Base-by-base conservation (phyloP, 1,284 basidiomycete species). In the Cutaneotrichosporon cyanovorans region DNA sequence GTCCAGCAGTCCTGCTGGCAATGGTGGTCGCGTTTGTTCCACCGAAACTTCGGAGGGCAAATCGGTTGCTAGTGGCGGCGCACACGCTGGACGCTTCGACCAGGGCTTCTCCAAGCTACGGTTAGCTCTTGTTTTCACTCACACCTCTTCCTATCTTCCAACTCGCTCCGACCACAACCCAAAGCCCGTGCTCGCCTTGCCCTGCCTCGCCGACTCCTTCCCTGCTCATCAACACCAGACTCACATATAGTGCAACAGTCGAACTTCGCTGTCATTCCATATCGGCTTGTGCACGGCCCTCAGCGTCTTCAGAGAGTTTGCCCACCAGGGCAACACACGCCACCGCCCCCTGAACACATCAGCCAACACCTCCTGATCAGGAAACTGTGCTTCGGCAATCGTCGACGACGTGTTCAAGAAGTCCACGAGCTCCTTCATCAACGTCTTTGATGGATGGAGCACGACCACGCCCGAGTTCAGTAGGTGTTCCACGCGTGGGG, bases 391-490 rank as follows among this genome's bases (percentile, higher is more conserved):
- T 1, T 76, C 76, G 5, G 79, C 59, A 14, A 95, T 76, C 6
- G 80, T 76, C 4, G 84, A 80, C 21, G 83, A 83, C 2, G 80
- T 84, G 45, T 75, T 65, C 42, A 96, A 78, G 66, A 79, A 80
- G 33, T 79, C 58, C 18, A 76, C 71, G 50, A 93, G 77, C 12
- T 73, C 61, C 4, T 66, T 51, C 42, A 87, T 84, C 14, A 68
- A 61, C 2, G 40, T 25, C 22, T 44, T 31, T 3, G 69, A 71
- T 0, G 92, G 93, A n/a, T 78, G 79, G 36, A 95, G 76, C 33
- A 97, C 80, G 43, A 97, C 86, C 4, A 85, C 79, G 20, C 92
- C 93, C 1, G 85, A 85, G 72, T 97, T 97, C 51, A 97, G 80
- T 18, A 84, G 83, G 33, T 76, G 73, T 56, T 87, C 80, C 0